These are phyloP conservation scores for Penicillium sp. DNA, from an alignment of 2,329 filamentous ascomycete genomes.

Conservation along the genomic window DNA sequence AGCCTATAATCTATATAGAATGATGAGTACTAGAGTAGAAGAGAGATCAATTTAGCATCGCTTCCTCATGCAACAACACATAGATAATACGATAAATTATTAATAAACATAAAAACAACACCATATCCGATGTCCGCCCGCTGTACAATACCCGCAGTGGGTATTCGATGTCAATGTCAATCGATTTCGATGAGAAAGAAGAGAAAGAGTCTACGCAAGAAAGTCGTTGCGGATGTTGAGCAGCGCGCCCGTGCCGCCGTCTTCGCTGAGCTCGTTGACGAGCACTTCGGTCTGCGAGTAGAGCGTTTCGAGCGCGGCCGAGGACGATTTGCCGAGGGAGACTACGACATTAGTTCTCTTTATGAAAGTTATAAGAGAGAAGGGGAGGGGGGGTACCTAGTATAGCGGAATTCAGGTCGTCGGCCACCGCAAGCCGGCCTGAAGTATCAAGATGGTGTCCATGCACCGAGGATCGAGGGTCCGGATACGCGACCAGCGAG, in stretches of 20 bases:
- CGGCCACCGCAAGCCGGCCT: conserved; percentile 74
- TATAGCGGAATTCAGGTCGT: conserved; percentile 92
- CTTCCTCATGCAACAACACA: background rate
- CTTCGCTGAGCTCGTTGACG: conserved; percentile 74
- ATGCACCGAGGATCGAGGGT: conserved; percentile 73
- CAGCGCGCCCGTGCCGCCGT: conserved; percentile 78
- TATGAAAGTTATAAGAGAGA: conserved; percentile 10
- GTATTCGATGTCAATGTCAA: too few species aligned
- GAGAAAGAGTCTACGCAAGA: conserved; percentile 17
- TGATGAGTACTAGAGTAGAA: too few species aligned
- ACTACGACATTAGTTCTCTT: conserved; percentile 50
- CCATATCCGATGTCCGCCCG: background rate
- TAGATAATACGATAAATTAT: background rate
- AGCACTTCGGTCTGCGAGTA: conserved; percentile 83
- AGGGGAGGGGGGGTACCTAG: conserved; percentile 54
- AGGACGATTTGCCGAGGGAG: conserved; percentile 83
- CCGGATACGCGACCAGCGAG: conserved; percentile 78
- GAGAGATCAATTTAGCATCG: background rate
- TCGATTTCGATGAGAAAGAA: background rate
- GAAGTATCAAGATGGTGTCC: conserved; percentile 72
- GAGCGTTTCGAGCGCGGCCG: conserved; percentile 77
- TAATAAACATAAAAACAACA: background rate
- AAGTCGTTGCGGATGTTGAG: conserved; percentile 62
- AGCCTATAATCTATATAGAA: too few species aligned
- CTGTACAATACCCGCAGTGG: too few species aligned